Evolutionary conservation across 306 rosid species (phyloP).

Genomic region (Dryas octopetala): DNA sequence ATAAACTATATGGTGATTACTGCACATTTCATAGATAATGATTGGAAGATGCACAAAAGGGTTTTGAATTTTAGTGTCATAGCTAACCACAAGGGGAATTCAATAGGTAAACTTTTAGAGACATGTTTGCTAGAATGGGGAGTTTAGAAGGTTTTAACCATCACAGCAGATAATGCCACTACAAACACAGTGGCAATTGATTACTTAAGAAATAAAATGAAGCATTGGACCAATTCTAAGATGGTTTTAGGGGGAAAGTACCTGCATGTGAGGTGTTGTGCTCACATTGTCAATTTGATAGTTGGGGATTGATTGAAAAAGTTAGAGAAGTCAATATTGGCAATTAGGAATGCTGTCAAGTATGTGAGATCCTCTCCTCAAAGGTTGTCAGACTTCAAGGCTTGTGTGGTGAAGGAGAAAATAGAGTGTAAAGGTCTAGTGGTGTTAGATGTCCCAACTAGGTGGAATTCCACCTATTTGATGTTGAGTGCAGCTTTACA

Average conservation of each 20-base stretch:
- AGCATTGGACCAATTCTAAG: too few species aligned
- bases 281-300: neutral
- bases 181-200: neutral
- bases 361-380: too few species aligned
- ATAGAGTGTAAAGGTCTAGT: neutral
- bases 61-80: neutral
- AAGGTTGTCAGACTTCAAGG: too few species aligned
- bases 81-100: neutral
- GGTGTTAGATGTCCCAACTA: neutral
- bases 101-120: neutral
- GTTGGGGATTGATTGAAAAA: neutral
- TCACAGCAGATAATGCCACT: neutral
- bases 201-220: too few species aligned
- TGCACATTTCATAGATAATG: neutral
- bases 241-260: too few species aligned
- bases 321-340: neutral
- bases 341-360: neutral
- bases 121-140: neutral
- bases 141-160: too few species aligned
- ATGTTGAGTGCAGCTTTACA: neutral
- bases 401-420: neutral
- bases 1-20: too few species aligned
- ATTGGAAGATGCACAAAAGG: neutral
- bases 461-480: neutral
- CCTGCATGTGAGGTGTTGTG: neutral